Evolutionary conservation across 305 asterid genomes (phyloP).

Genomic region (Rubia tinctorum): DNA sequence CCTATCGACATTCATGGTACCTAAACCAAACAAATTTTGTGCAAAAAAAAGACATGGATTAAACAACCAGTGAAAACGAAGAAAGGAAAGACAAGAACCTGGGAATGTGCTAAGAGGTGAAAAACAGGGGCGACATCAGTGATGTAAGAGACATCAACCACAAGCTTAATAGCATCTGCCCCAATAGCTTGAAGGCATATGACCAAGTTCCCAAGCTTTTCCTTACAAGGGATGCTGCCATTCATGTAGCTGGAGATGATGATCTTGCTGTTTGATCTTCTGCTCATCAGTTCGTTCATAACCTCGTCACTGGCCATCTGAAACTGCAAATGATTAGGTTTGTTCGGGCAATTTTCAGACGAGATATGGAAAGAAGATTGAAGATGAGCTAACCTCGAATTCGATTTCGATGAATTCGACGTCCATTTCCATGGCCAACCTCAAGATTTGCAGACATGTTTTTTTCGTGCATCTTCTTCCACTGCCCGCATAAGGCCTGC

Average conservation of each 20-base stretch:
- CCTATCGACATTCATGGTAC: too few species aligned
- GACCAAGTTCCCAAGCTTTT: conserved; percentile 41
- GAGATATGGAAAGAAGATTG: not conserved
- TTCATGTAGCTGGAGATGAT: conserved; percentile 42
- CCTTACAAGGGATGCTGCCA: conserved; percentile 29
- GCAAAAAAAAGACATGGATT: not conserved
- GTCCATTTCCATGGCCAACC: conserved; percentile 44
- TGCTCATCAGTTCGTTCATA: conserved; percentile 36
- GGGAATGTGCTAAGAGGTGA: conserved; percentile 54
- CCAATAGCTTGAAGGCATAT: conserved; percentile 44
- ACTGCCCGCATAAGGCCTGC: conserved; percentile 30
- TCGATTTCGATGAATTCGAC: conserved; percentile 54
- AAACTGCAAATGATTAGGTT: not conserved
- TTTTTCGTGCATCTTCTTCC: conserved; percentile 23
- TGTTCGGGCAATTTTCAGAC: not conserved
- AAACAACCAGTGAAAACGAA: too few species aligned
- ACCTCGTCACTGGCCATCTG: conserved; percentile 41
- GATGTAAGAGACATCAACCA: conserved; percentile 50
- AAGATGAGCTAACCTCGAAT: conserved; percentile 32
- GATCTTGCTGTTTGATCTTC: conserved; percentile 39
- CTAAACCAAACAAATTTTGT: too few species aligned
- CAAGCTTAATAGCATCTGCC: conserved; percentile 53
- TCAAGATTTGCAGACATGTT: conserved; percentile 36
- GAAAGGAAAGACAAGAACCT: conserved; percentile 26
- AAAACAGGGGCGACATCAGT: conserved; percentile 63